Conservation (phyloP, 306 rosid species). For the Fragaria vesca region DNA sequence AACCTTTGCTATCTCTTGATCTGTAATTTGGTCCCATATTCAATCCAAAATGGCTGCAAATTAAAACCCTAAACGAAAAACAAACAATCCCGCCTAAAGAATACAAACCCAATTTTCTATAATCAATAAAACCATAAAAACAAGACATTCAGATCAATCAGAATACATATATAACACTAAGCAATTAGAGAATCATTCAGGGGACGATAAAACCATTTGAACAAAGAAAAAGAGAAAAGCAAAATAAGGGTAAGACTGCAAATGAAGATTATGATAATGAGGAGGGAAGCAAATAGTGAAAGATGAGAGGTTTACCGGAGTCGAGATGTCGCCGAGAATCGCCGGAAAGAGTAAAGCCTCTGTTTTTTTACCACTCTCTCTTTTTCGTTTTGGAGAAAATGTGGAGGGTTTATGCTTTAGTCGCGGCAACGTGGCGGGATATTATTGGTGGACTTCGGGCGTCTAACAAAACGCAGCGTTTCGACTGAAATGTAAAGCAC, state of each 20-base stretch:
- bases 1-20: neutral
- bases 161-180: neutral
- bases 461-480: neutral
- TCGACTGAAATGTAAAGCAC: neutral
- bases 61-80: neutral
- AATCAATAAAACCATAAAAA: neutral
- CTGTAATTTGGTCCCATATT: neutral
- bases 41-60: neutral
- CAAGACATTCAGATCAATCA: neutral
- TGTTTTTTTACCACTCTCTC: neutral
- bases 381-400: neutral
- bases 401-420: constrained; percentile 5
- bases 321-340: neutral
- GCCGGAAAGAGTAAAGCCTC: constrained; percentile 13
- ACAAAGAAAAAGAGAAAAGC: neutral
- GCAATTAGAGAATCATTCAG: neutral
- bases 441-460: neutral
- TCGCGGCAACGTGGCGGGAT: neutral
- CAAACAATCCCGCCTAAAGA: neutral
- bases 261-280: neutral
- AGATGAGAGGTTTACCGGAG: constrained; percentile 8
- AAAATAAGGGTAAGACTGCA: neutral
- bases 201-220: neutral
- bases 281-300: neutral
- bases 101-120: neutral